Evolutionary conservation across 108 stramenopile genomes (phyloP).

Genomic region (Cyclotella choctawhatcheeana): DNA sequence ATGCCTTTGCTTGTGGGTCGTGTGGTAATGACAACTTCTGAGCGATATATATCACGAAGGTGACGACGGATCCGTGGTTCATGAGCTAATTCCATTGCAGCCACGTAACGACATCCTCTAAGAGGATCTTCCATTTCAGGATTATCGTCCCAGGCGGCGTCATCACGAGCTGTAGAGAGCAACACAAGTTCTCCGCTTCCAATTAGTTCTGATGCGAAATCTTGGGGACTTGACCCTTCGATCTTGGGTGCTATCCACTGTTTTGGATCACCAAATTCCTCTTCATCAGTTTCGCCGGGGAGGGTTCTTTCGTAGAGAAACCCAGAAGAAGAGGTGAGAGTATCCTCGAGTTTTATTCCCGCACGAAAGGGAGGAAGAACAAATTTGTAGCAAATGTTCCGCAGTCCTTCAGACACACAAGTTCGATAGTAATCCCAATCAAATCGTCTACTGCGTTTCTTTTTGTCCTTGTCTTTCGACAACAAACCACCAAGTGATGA

Average conservation of each 20-base stretch:
- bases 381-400: constrained; percentile 80
- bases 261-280: constrained; percentile 56
- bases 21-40: constrained; percentile 74
- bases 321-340: constrained; percentile 42
- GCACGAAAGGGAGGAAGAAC: constrained; percentile 75
- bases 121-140: constrained; percentile 70
- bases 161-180: constrained; percentile 60
- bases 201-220: constrained; percentile 79
- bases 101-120: constrained; percentile 84
- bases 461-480: constrained; percentile 43
- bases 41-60: constrained; percentile 73
- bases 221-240: constrained; percentile 50
- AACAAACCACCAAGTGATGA: constrained; percentile 18
- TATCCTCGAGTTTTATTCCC: constrained; percentile 85
- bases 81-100: constrained; percentile 87
- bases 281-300: constrained; percentile 65
- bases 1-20: constrained; percentile 84
- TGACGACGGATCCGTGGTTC: constrained; percentile 83
- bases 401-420: constrained; percentile 80
- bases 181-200: constrained; percentile 84
- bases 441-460: constrained; percentile 78
- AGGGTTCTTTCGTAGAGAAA: constrained; percentile 73
- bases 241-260: constrained; percentile 79
- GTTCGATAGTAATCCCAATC: constrained; percentile 87
- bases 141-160: constrained; percentile 51